Percentiles rank a stretch among this genome's conserved stretches.
These are phyloP conservation scores for Boletus subcaerulescens DNA, from an alignment of 768 basidiomycete species.

Conservation along the genomic window DNA sequence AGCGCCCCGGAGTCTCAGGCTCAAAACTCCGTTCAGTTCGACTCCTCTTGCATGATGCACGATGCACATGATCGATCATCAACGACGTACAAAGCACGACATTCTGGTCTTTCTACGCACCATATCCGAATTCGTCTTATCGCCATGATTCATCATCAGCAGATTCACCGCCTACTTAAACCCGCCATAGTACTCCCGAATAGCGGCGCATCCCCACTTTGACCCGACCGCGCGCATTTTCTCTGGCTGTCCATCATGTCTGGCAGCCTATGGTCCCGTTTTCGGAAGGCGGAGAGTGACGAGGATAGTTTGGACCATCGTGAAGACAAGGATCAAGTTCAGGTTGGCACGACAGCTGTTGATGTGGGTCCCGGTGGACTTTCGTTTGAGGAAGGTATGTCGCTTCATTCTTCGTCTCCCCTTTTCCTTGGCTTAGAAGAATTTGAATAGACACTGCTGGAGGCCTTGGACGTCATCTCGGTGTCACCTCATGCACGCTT, in stretches of 20 bases:
- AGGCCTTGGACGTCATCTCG: slow-evolving; percentile 57
- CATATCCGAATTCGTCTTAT: background rate
- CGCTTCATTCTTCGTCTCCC: background rate
- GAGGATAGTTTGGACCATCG: background rate
- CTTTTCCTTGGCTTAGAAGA: background rate
- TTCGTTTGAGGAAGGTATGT: slow-evolving; percentile 48
- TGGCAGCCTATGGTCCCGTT: background rate
- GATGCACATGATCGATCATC: background rate
- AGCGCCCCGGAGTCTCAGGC: no score
- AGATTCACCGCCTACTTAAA: slow-evolving; percentile 1
- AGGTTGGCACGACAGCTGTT: slow-evolving; percentile 5
- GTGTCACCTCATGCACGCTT: slow-evolving; percentile 55
- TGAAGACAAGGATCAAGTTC: background rate
- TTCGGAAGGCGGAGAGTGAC: background rate
- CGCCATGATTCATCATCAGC: no score
- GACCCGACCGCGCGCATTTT: background rate
- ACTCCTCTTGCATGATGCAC: no score
- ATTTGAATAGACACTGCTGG: slow-evolving; percentile 43
- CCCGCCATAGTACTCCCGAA: background rate
- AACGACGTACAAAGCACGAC: background rate
- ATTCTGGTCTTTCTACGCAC: background rate
- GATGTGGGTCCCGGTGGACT: slow-evolving; percentile 40
- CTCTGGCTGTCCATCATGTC: slow-evolving; percentile 5
- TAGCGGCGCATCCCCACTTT: background rate
- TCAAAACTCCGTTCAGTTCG: no score